Percentiles rank a stretch among this genome's conserved stretches.
phyloP scores from a whole-genome alignment of 2,329 filamentous ascomycete genomes.

The Pseudogymnoascus destructans region DNA sequence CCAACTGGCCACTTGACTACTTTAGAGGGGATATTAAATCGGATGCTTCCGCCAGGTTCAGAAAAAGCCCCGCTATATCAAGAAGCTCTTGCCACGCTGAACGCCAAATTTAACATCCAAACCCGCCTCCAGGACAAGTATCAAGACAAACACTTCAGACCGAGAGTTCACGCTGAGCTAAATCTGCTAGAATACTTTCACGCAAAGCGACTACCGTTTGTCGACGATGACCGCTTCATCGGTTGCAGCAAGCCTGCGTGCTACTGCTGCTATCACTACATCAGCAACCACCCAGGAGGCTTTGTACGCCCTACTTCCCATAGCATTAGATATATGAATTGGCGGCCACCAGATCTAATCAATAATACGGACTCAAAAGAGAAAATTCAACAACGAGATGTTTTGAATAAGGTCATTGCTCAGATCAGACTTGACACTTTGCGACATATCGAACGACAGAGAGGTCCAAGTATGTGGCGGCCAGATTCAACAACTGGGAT shows the following conservation, averaged over 20 bases:
- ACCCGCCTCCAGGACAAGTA: constrained; percentile 8
- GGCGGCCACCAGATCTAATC: constrained; percentile 21
- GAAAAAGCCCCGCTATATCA: constrained; percentile 10
- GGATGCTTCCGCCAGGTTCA: constrained; percentile 11
- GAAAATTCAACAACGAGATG: constrained; percentile 16
- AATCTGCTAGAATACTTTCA: constrained; percentile 11
- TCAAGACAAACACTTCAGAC: constrained; percentile 11
- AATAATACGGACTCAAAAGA: constrained; percentile 9
- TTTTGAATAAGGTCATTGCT: constrained; percentile 22
- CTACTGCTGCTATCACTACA: constrained; percentile 21
- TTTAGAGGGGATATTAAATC: constrained; percentile 12
- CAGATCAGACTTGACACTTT: constrained; percentile 19
- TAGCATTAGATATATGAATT: constrained; percentile 23
- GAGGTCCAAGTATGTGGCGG: constrained; percentile 16
- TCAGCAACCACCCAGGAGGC: constrained; percentile 22
- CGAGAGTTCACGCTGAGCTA: constrained; percentile 14
- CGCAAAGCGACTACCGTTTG: constrained; percentile 8
- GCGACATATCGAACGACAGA: constrained; percentile 19
- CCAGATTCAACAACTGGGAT: constrained; percentile 22
- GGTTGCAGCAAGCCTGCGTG: constrained; percentile 15
- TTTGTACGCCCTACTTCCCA: constrained; percentile 22
- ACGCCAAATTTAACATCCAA: constrained; percentile 13
- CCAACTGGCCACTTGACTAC: constrained; percentile 11
- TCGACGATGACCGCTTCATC: constrained; percentile 12
- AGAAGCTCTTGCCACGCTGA: constrained; percentile 11